phyloP scores from a whole-genome alignment of 148 eudicot species.

The Cornus kousa region DNA sequence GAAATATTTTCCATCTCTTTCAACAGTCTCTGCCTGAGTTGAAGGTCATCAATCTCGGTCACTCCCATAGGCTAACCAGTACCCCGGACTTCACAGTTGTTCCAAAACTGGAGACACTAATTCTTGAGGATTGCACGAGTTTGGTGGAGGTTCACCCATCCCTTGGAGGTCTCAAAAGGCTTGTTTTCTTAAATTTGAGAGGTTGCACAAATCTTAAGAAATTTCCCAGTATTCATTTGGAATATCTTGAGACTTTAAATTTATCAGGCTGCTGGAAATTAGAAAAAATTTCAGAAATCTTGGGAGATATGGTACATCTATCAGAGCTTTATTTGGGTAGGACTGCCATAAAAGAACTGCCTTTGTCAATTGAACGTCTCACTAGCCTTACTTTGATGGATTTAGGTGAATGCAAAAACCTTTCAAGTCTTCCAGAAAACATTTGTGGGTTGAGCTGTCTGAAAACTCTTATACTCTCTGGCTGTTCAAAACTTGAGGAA shows the following conservation, averaged over 20 bases:
- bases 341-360: constrained; percentile 2
- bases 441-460: constrained; percentile 5
- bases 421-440: neutral
- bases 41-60: neutral
- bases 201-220: neutral
- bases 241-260: neutral
- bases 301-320: neutral
- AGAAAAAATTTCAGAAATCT: neutral
- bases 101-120: neutral
- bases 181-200: neutral
- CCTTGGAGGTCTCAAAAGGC: constrained; percentile 1
- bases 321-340: neutral
- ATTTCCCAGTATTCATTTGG: neutral
- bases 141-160: constrained; percentile 2
- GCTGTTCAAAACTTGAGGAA: constrained; percentile 9
- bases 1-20: too few relatives aligned
- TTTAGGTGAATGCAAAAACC: neutral
- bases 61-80: too few relatives aligned
- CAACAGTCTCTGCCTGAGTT: neutral
- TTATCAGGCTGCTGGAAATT: neutral
- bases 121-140: neutral
- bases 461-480: constrained; percentile 7
- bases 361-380: neutral
- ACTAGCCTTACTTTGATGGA: neutral
- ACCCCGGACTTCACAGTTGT: too few relatives aligned